Evolutionary conservation across 1,284 basidiomycete species (phyloP).

Genomic region (Cryptococcus depauperatus): DNA sequence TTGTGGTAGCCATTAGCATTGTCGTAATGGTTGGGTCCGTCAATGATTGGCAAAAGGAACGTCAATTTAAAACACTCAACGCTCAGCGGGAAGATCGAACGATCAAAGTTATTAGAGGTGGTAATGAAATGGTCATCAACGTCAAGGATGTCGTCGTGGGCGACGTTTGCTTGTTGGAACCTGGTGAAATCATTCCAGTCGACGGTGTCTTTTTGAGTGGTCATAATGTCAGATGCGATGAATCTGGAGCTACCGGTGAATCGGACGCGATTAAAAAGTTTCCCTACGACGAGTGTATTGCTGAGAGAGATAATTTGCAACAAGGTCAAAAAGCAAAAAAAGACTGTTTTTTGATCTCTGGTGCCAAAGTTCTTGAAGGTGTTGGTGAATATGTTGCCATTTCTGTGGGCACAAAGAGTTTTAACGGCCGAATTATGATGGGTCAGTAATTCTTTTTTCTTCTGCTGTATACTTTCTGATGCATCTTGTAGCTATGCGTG

Average conservation of each 20-base stretch:
- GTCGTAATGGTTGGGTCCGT: slow-evolving; percentile 46
- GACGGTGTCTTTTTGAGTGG: slow-evolving; percentile 90
- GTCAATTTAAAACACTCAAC: slow-evolving; percentile 85
- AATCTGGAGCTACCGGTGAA: slow-evolving; percentile 93
- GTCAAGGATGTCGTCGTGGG: slow-evolving; percentile 87
- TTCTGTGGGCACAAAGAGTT: slow-evolving; percentile 82
- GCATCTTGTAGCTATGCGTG: slow-evolving; percentile 29
- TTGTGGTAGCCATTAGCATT: slow-evolving; percentile 82
- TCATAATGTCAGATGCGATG: slow-evolving; percentile 92
- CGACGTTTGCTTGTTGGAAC: slow-evolving; percentile 83
- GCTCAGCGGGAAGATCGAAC: slow-evolving; percentile 92
- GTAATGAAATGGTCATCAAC: slow-evolving; percentile 69
- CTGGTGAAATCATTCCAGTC: slow-evolving; percentile 90
- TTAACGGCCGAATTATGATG: slow-evolving; percentile 95
- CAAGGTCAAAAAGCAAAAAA: slow-evolving; percentile 52
- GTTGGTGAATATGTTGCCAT: slow-evolving; percentile 88
- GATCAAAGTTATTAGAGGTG: slow-evolving; percentile 83
- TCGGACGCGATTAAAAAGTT: slow-evolving; percentile 89
- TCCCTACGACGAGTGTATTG: slow-evolving; percentile 67
- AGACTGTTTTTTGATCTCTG: slow-evolving; percentile 89
- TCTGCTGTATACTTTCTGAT: neutral
- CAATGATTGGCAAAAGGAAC: slow-evolving; percentile 83
- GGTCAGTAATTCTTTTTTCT: slow-evolving; percentile 53
- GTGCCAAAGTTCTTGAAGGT: slow-evolving; percentile 92
- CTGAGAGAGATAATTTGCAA: slow-evolving; percentile 42